Conservation (phyloP, 495 filamentous ascomycete species). For the Ramalina peruviana region DNA sequence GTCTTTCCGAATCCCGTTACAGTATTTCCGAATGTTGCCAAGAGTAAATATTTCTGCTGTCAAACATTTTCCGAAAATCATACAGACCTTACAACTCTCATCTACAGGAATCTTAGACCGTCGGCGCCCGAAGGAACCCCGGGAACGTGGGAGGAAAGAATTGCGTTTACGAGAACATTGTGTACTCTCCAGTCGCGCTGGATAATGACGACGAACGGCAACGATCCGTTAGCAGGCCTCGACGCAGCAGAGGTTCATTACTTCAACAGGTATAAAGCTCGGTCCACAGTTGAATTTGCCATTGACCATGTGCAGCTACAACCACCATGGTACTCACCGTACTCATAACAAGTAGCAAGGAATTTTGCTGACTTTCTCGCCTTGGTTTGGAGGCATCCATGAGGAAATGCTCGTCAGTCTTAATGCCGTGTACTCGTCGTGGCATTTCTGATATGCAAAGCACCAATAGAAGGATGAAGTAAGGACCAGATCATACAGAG, state of each 20-base stretch:
- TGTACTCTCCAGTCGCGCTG: too few relatives aligned
- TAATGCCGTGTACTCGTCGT: background rate
- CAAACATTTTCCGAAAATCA: background rate
- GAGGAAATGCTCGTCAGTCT: slow-evolving; percentile 92
- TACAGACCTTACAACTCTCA: background rate
- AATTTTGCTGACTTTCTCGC: slow-evolving; percentile 13
- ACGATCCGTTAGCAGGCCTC: slow-evolving; percentile 43
- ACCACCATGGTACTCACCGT: slow-evolving; percentile 69
- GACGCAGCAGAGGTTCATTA: slow-evolving; percentile 89
- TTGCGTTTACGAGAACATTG: too few relatives aligned
- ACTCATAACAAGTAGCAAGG: slow-evolving; percentile 7
- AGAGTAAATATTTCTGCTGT: too few relatives aligned
- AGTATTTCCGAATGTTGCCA: background rate
- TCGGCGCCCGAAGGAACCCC: too few relatives aligned
- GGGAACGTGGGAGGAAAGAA: too few relatives aligned
- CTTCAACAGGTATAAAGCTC: slow-evolving; percentile 69
- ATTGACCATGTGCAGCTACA: slow-evolving; percentile 51
- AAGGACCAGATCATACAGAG: slow-evolving; percentile 85
- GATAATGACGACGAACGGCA: background rate
- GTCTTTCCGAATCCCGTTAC: background rate
- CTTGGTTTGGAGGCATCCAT: slow-evolving; percentile 57
- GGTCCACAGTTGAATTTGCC: slow-evolving; percentile 8
- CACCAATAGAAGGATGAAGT: slow-evolving; percentile 84
- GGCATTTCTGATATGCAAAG: slow-evolving; percentile 10
- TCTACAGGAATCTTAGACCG: too few relatives aligned